phyloP scores from a whole-genome alignment of 306 rosid genomes.

The Rubus parviflorus region DNA sequence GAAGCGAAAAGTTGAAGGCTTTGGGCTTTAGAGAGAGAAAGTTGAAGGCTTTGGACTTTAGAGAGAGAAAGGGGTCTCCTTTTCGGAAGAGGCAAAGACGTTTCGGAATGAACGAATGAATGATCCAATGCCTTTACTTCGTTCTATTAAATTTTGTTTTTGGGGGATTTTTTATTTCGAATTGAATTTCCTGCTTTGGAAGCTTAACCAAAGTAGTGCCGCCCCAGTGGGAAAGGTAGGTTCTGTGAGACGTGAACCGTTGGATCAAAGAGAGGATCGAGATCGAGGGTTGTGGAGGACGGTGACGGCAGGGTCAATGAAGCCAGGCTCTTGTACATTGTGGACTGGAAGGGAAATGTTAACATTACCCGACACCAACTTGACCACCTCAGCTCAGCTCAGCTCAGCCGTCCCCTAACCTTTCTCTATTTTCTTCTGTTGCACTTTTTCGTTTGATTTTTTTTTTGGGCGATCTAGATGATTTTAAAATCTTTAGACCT shows the following conservation, averaged over 20 bases:
- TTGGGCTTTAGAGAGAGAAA: constrained; percentile 21
- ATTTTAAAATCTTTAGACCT: too few species aligned
- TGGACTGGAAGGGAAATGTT: constrained; percentile 27
- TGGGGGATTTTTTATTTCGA: neutral
- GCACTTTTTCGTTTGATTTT: neutral
- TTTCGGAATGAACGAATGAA: constrained; percentile 25
- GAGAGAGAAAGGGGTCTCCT: constrained; percentile 18
- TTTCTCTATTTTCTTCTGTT: neutral
- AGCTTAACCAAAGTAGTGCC: constrained; percentile 41
- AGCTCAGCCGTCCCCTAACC: constrained; percentile 26
- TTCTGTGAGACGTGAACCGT: constrained; percentile 32
- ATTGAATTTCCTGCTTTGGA: constrained; percentile 13
- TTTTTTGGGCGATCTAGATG: too few species aligned
- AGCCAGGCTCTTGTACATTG: constrained; percentile 21
- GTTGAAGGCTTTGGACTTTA: neutral
- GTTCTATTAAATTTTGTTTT: neutral
- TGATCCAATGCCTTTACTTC: constrained; percentile 36
- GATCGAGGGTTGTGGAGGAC: constrained; percentile 42
- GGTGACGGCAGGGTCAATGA: constrained; percentile 38
- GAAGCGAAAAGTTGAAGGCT: constrained; percentile 22
- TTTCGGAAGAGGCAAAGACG: constrained; percentile 31
- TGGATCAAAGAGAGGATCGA: constrained; percentile 21
- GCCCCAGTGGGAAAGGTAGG: constrained; percentile 39
- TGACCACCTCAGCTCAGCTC: constrained; percentile 23
- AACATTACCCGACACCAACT: constrained; percentile 24